A percentile compares a stretch with the other conserved stretches of the same genome.
Conservation (phyloP, 176 grass and related monocot genomes). For the Guadua angustifolia region DNA sequence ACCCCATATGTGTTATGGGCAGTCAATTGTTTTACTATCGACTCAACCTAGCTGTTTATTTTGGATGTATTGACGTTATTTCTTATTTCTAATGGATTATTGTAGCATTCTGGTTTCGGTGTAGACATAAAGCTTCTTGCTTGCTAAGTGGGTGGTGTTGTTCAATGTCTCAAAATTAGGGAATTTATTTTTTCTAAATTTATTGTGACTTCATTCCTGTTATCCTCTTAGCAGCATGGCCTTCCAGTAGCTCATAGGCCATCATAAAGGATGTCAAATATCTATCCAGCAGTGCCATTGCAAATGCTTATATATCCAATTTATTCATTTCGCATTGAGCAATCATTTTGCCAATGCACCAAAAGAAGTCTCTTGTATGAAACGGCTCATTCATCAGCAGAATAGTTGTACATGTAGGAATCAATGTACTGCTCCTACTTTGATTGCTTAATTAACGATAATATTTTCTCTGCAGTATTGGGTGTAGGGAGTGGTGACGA, state of each 20-base stretch:
- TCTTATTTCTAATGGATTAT: slow-evolving; percentile 20
- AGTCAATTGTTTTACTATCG: slow-evolving; percentile 28
- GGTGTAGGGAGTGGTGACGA: slow-evolving; percentile 54
- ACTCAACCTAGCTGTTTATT: slow-evolving; percentile 20
- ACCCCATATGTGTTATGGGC: background rate
- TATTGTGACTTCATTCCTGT: background rate
- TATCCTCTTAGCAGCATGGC: background rate
- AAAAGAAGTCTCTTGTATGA: background rate
- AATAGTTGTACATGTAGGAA: slow-evolving; percentile 22
- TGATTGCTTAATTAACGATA: slow-evolving; percentile 24
- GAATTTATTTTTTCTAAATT: background rate
- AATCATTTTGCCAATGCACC: slow-evolving; percentile 23
- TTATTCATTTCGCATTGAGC: background rate
- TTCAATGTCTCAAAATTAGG: background rate
- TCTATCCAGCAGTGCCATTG: background rate
- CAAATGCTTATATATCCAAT: background rate
- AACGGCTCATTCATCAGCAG: background rate
- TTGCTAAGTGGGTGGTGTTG: slow-evolving; percentile 21
- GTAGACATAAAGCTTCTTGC: slow-evolving; percentile 25
- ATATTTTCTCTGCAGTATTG: slow-evolving; percentile 69
- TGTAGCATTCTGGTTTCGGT: slow-evolving; percentile 8
- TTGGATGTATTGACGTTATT: background rate
- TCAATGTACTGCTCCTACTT: slow-evolving; percentile 12
- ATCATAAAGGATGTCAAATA: background rate
- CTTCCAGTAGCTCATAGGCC: background rate